Evolutionary conservation across 768 basidiomycete genomes (phyloP), one percentile per base, ranked within the genome.

Genomic region (Gloeophyllum trabeum): DNA sequence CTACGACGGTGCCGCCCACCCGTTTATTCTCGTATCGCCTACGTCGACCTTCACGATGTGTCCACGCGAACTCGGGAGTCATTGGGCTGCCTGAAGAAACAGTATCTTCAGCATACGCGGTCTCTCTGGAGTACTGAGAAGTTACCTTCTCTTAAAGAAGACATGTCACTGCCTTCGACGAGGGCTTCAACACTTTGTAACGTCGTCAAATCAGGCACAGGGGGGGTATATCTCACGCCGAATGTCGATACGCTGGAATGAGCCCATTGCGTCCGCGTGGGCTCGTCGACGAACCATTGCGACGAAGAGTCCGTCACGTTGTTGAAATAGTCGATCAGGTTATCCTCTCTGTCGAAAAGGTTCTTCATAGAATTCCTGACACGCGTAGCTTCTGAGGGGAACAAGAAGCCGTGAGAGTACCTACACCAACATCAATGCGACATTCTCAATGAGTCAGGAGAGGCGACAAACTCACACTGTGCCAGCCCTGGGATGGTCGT

Each of bases 401-500:
- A 98, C 24, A 97, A 60, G 67, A 88, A 98, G 0, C 94, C 94
- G 61, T 96, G 94, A 5, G 90, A 79, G 56, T 97, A 94, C 7
- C 88, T 90, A 53, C 7, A n/a, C 5, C 6, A 43, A 41, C 14
- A 20, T 48, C 18, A 38, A 37, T 45, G 39, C 38, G 43, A 13
- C 4, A 34, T 14, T 46, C 47, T 43, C 6, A 40, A 12, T 7
- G 13, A 12, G 20, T 7, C 10, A 37, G 36, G 20, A 37, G 20
- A 6, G 10, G 16, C 28, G 10, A 32, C 10, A 20, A 22, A 69
- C 86, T 54, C 67, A 92, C 79, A 94, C 92, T 16, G 93, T 96
- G 38, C 87, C 84, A 13, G 87, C 79, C 39, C 90, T 81, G 2
- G 94, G 94, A 61, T 97, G 94, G 56, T 99, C 93, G 61, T 99